Evolutionary conservation across 768 basidiomycete species (phyloP), one percentile per base, ranked within the genome.

Genomic region (Auricularia sp.): DNA sequence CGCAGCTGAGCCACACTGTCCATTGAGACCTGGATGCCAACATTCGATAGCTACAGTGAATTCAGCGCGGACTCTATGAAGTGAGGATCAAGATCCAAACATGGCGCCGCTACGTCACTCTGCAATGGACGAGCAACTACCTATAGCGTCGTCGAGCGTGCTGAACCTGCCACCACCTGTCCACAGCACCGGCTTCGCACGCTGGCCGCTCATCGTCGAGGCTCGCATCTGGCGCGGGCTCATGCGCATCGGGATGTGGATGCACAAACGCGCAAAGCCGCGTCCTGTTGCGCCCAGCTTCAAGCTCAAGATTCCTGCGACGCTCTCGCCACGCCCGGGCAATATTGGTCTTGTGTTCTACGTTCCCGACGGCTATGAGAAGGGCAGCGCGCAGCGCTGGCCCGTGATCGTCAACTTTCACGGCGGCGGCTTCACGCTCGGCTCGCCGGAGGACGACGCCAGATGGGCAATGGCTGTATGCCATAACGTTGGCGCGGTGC

Each of bases 361-460:
- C 63, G 47, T 58, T 2, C 66, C 66, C 4, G 13, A 42, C 3
- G 63, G 44, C 14, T 67, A 64, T 36, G 47, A 51, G 29, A 34
- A 33, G 1, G 63, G 56, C 8, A 24, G 42, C 42, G 33, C 13
- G 35, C 54, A 61, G n/a, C 62, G 54, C 10, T 66, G 54, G 39
- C 62, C 65, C 3, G 62, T 62, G 21, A 63, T 66, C 24, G 62
- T 66, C 62, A 66, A 66, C 37, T 59, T 63, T 54, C 65, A 66
- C 44, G 66, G 66, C 16, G 63, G 69, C 16, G 68, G 69, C 34
- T 71, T 69, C 36, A 56, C 61, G 14, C 54, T 71, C 29, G 69
- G 69, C 3, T 6, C 36, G 34, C 63, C 66, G 14, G 66, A 67
- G 45, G 71, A 72, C 59, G 71, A 72, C 51, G 54, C 65, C 8